Conservation (phyloP, 2,329 filamentous ascomycete genomes). For the Pseudogymnoascus sp. region DNA sequence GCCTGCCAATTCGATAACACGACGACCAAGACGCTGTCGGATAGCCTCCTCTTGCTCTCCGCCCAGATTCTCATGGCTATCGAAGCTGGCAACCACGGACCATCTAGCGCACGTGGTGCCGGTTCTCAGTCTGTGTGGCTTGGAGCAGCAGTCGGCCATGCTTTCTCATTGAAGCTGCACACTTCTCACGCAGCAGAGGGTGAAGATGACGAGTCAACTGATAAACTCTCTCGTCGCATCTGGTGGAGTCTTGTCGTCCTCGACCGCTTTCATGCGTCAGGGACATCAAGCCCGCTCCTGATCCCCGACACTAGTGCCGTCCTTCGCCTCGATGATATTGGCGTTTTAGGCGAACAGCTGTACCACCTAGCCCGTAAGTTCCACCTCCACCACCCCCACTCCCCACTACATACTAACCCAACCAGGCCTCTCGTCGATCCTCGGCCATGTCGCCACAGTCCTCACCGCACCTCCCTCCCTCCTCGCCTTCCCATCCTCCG, state of each 20-base stretch:
- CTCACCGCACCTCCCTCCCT: constrained; percentile 36
- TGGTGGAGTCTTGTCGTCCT: constrained; percentile 68
- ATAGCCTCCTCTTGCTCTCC: constrained; percentile 51
- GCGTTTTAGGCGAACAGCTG: constrained; percentile 52
- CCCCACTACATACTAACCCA: background rate
- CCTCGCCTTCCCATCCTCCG: constrained; percentile 29
- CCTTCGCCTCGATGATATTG: constrained; percentile 49
- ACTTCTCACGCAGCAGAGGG: constrained; percentile 36
- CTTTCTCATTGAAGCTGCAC: constrained; percentile 57
- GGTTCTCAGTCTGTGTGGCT: constrained; percentile 45
- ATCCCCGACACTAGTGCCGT: constrained; percentile 56
- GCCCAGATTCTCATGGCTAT: constrained; percentile 58
- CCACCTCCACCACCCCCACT: background rate
- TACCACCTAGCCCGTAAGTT: constrained; percentile 59
- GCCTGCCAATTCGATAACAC: constrained; percentile 37
- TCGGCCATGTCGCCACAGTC: constrained; percentile 46
- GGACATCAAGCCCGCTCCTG: constrained; percentile 52
- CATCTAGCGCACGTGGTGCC: constrained; percentile 36
- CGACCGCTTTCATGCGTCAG: constrained; percentile 66
- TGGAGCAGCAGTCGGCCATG: constrained; percentile 56
- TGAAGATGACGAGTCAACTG: constrained; percentile 50
- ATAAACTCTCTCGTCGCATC: constrained; percentile 52
- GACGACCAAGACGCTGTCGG: constrained; percentile 30
- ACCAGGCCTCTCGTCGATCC: constrained; percentile 47
- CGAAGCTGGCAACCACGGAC: constrained; percentile 49